These are phyloP conservation scores for Silene coronaria DNA, from an alignment of 179 eudicot species.

Conservation along the genomic window DNA sequence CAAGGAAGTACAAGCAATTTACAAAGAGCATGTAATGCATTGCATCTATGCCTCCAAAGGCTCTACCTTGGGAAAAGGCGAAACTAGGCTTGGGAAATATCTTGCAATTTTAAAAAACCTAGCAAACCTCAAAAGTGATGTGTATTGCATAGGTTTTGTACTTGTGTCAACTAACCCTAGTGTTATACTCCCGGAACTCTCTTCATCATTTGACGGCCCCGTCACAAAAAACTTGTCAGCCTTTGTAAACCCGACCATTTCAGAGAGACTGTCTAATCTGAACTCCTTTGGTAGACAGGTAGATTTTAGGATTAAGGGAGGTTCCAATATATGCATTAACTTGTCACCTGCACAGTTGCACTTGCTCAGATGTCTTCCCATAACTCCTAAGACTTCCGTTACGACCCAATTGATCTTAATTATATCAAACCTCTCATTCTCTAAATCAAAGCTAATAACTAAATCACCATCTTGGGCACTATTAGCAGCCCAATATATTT, in stretches of 20 bases:
- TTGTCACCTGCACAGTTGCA: background rate
- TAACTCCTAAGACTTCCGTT: background rate
- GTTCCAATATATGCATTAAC: background rate
- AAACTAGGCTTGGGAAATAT: conserved; percentile 14
- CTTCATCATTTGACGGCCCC: background rate
- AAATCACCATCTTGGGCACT: background rate
- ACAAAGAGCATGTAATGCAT: too few species aligned
- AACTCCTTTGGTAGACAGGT: background rate
- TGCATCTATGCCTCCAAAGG: background rate
- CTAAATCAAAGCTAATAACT: conserved; percentile 8
- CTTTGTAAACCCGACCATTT: conserved; percentile 6
- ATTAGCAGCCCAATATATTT: background rate
- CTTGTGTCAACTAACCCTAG: conserved; percentile 13
- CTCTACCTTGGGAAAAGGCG: conserved; percentile 1
- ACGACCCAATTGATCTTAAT: background rate
- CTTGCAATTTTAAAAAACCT: background rate
- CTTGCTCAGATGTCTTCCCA: background rate
- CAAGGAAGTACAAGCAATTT: too few species aligned
- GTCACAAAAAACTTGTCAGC: background rate
- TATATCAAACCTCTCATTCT: background rate
- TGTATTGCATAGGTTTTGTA: conserved; percentile 13
- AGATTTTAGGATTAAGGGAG: background rate
- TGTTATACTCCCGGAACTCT: background rate
- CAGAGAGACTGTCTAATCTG: background rate
- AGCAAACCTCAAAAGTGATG: background rate